Percentiles rank a stretch among this genome's conserved stretches.
Conservation (phyloP, 305 asterid species). For the Petunia hybrid region DNA sequence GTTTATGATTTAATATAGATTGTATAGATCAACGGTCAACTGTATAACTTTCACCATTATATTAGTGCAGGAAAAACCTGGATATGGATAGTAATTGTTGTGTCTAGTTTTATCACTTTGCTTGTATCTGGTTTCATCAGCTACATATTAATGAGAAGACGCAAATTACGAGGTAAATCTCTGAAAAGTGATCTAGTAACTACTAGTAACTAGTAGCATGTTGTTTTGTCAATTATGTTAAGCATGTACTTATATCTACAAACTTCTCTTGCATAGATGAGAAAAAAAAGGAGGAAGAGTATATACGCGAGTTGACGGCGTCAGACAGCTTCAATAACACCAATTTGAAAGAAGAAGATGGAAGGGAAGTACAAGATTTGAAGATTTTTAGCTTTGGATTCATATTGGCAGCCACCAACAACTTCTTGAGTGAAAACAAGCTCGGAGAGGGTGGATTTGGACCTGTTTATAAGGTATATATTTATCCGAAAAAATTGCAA, state of each 20-base stretch:
- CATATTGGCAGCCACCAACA: conserved; percentile 38
- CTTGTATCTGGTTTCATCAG: no score
- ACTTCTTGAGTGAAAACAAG: conserved; percentile 36
- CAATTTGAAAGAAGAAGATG: background rate
- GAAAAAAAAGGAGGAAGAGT: conserved; percentile 29
- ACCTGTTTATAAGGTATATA: conserved; percentile 41
- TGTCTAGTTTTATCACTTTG: no score
- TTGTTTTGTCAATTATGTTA: conserved; percentile 16
- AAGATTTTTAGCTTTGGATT: conserved; percentile 38
- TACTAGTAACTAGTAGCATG: no score
- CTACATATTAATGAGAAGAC: no score
- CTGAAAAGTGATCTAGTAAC: no score
- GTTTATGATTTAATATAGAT: no score
- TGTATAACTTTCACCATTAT: no score
- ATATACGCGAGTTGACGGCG: conserved; percentile 32
- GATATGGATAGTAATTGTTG: no score
- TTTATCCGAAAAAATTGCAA: background rate
- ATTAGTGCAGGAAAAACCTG: no score
- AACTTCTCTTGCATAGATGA: background rate
- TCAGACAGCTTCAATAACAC: conserved; percentile 36
- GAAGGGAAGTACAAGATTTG: conserved; percentile 37
- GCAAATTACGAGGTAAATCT: no score
- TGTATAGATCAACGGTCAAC: no score
- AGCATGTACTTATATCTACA: conserved; percentile 30
- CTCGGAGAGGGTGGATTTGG: conserved; percentile 49